These are phyloP conservation scores for Lentinula novae-zelandiae DNA, from an alignment of 1,284 basidiomycete species.

Conservation along the genomic window DNA sequence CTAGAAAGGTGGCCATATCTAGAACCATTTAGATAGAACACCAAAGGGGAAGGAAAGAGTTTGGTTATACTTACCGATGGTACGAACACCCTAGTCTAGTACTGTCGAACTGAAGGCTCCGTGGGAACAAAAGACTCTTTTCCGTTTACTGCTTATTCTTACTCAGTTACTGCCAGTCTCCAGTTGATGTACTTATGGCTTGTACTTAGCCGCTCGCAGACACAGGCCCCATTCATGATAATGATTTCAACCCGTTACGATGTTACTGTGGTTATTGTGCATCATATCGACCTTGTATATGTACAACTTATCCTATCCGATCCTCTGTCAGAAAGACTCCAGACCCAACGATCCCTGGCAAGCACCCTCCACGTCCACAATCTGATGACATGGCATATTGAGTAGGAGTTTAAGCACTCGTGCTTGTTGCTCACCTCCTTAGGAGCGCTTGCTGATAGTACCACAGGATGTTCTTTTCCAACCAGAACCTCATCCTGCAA, in stretches of 20 bases:
- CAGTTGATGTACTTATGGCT: too few relatives aligned
- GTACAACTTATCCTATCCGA: background rate
- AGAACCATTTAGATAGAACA: background rate
- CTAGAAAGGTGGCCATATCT: background rate
- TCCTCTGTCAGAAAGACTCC: constrained; percentile 44
- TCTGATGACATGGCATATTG: constrained; percentile 31
- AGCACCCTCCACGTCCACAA: constrained; percentile 82
- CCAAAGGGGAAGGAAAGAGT: background rate
- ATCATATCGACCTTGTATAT: too few relatives aligned
- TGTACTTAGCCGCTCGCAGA: too few relatives aligned
- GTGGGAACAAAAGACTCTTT: too few relatives aligned
- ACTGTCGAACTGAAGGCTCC: too few relatives aligned
- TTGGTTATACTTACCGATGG: too few relatives aligned
- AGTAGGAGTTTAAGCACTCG: background rate
- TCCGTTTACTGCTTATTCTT: too few relatives aligned
- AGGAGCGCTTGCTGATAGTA: constrained; percentile 78
- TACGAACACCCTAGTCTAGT: too few relatives aligned
- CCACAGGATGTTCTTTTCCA: constrained; percentile 58
- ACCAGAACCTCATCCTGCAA: constrained; percentile 82
- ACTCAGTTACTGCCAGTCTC: too few relatives aligned
- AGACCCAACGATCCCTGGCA: constrained; percentile 76
- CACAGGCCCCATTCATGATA: too few relatives aligned
- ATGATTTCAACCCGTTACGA: too few relatives aligned
- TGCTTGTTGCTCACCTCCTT: constrained; percentile 66
- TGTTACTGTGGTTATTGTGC: too few relatives aligned